A percentile compares a stretch with the other conserved stretches of the same genome.
Evolutionary conservation across 1,284 basidiomycete genomes (phyloP).

Genomic region (Ceratobasidium sp.): DNA sequence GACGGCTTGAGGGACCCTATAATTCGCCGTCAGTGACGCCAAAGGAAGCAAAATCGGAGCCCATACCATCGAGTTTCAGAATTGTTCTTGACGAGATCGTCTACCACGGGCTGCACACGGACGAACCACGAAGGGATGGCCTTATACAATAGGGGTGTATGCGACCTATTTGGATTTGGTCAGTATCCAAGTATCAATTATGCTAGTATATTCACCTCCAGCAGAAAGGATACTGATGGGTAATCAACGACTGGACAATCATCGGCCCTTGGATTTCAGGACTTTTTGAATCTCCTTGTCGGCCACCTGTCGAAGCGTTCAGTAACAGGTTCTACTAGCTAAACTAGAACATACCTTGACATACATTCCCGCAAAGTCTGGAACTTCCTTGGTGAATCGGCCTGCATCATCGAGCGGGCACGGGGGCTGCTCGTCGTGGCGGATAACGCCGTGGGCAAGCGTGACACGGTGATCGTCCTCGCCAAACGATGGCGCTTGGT

Average conservation of each 20-base stretch:
- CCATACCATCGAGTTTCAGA: slow-evolving; percentile 85
- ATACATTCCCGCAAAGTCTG: slow-evolving; percentile 89
- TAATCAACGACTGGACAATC: slow-evolving; percentile 85
- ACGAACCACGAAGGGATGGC: slow-evolving; percentile 98
- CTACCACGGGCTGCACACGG: slow-evolving; percentile 82
- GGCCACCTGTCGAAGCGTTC: slow-evolving; percentile 64
- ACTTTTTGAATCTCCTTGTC: slow-evolving; percentile 95
- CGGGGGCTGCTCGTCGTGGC: slow-evolving; percentile 89
- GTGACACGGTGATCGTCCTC: slow-evolving; percentile 98
- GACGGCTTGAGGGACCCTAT: slow-evolving; percentile 87
- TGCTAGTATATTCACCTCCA: slow-evolving; percentile 72
- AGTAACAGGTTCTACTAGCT: background rate
- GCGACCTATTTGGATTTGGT: slow-evolving; percentile 63
- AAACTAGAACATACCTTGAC: slow-evolving; percentile 73
- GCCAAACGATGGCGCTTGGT: slow-evolving; percentile 98
- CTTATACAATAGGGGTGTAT: slow-evolving; percentile 95
- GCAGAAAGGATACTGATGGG: slow-evolving; percentile 96
- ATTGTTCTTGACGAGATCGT: slow-evolving; percentile 91
- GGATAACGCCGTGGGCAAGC: slow-evolving; percentile 81
- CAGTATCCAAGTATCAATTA: background rate
- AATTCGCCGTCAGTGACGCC: background rate
- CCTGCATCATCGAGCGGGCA: slow-evolving; percentile 94
- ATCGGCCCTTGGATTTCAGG: slow-evolving; percentile 84
- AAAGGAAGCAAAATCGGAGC: background rate
- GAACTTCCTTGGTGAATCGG: slow-evolving; percentile 85